These are phyloP conservation scores for Trematosphaeria pertusa DNA, from an alignment of 2,329 filamentous ascomycete species.

Conservation along the genomic window DNA sequence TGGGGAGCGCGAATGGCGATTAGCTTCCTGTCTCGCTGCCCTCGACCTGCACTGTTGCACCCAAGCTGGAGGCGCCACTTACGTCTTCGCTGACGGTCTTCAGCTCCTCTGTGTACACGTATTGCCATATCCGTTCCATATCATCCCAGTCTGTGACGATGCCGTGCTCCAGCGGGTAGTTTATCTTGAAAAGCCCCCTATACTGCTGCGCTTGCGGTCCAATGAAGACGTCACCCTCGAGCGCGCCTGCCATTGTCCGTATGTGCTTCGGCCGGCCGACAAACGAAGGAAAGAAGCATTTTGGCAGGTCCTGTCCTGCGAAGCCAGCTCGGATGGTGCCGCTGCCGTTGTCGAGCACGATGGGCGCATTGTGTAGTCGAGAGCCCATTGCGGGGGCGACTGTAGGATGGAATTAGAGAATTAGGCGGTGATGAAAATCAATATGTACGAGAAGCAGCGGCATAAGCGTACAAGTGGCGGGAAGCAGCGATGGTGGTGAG, in stretches of 20 bases:
- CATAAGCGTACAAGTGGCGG: slow-evolving; percentile 1
- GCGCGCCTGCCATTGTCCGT: slow-evolving; percentile 90
- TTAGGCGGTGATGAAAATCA: not conserved
- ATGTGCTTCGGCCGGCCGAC: slow-evolving; percentile 96
- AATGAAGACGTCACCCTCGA: slow-evolving; percentile 97
- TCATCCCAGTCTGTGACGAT: slow-evolving; percentile 99
- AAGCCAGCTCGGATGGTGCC: slow-evolving; percentile 97
- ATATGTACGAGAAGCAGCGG: not conserved
- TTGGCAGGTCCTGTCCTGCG: slow-evolving; percentile 92
- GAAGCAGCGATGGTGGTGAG: slow-evolving; percentile 24
- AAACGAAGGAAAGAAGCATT: slow-evolving; percentile 97
- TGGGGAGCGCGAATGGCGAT: slow-evolving; percentile 44
- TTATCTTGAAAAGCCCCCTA: slow-evolving; percentile 91
- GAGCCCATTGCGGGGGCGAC: slow-evolving; percentile 62
- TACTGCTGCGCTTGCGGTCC: slow-evolving; percentile 90
- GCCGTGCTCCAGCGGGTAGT: slow-evolving; percentile 94
- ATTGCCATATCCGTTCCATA: slow-evolving; percentile 99
- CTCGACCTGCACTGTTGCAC: not conserved
- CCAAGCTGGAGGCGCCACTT: slow-evolving; percentile 35
- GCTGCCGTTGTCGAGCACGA: slow-evolving; percentile 98
- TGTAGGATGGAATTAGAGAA: not conserved
- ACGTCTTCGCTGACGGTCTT: slow-evolving; percentile 98
- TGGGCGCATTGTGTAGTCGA: slow-evolving; percentile 91
- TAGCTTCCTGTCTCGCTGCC: slow-evolving; percentile 1
- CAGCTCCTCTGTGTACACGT: slow-evolving; percentile 93